These are phyloP conservation scores for Pseudopyrenochaeta lycopersici DNA, from an alignment of 2,329 filamentous ascomycete genomes.

Conservation along the genomic window DNA sequence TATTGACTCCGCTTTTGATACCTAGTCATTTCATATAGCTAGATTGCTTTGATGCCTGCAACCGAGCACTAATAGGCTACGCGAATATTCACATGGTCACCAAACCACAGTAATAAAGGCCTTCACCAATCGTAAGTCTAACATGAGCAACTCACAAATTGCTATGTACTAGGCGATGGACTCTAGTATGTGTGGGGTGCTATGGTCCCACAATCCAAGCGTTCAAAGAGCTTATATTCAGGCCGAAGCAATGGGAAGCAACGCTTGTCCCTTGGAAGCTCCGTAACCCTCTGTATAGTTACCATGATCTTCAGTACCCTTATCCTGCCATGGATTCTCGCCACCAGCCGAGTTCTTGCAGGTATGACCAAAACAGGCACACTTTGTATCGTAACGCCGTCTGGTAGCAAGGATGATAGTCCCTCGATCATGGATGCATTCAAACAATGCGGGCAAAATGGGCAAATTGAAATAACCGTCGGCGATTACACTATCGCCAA, in stretches of 20 bases:
- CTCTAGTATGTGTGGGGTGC: slow-evolving; percentile 1
- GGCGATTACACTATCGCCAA: slow-evolving; percentile 38
- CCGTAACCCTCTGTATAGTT: not conserved
- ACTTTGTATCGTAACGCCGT: slow-evolving; percentile 34
- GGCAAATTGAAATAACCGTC: slow-evolving; percentile 31
- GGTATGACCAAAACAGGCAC: slow-evolving; percentile 34
- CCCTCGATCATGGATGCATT: slow-evolving; percentile 37
- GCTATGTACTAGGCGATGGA: not conserved
- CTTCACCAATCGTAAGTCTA: not conserved
- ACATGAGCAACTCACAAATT: not conserved
- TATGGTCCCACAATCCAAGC: slow-evolving; percentile 15
- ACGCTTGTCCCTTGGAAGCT: not conserved
- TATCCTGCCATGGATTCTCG: slow-evolving; percentile 15
- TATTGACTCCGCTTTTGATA: slow-evolving; percentile 3
- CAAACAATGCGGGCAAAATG: slow-evolving; percentile 38
- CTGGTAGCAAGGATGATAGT: slow-evolving; percentile 31
- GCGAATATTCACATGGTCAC: too few species aligned
- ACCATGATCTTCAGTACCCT: slow-evolving; percentile 17
- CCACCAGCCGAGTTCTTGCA: slow-evolving; percentile 12
- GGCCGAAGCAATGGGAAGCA: not conserved
- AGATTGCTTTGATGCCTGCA: slow-evolving; percentile 8
- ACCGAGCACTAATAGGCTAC: slow-evolving; percentile 18
- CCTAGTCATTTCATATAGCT: slow-evolving; percentile 7
- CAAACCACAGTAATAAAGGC: too few species aligned
- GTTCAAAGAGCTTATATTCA: slow-evolving; percentile 16